Base-by-base conservation (phyloP, 768 basidiomycete species). In the Kwoniella sp. region DNA sequence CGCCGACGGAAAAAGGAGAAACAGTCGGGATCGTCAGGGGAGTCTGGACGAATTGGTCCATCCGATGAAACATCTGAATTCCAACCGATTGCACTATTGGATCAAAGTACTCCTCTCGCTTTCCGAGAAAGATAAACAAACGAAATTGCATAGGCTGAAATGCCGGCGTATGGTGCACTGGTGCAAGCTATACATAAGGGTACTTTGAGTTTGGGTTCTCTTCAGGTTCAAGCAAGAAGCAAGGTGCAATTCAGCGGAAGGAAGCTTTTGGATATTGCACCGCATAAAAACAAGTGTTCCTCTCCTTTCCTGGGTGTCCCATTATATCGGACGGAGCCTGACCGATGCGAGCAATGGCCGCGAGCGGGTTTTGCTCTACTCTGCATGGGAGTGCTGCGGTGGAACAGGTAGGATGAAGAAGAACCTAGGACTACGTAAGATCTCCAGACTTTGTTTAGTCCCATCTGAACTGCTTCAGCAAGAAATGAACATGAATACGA, bases 111-210 rank as follows among this genome's bases (percentile, higher is more conserved):
- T n/a, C 31, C 23, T 38, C 22, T 11, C 20, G 22, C 37, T n/a
- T 38, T 28, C 23, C 58, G n/a, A 57, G 37, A 57, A 57, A 17
- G 29, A 29, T 25, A 57, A 57, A 61, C 37, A 61, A 41, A 61
- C 50, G 52, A 37, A 4, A 20, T 20, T 17, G 7, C 47, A 48
- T 23, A 20, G 47, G 47, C 17, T 41, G 11, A 9, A 9, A 20
- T 23, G 23, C 47, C 20, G 17, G 47, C 47, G 20, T 48, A 20
- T 13, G 34, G 34, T 34, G 34, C 34, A 5, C 7, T 34, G n/a
- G n/a, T n/a, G n/a, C n/a, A n/a, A n/a, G n/a, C n/a, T n/a, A n/a
- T n/a, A 20, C 17, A 22, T 51, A 51, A 61, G 60, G 60, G 60
- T 61, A 61, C 4, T 59, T 30, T 28, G 31, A 41, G 13, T 54